Evolutionary conservation across 1,139 yeast genomes (phyloP).

Genomic region (Blastobotrys raffinosifermentans): DNA sequence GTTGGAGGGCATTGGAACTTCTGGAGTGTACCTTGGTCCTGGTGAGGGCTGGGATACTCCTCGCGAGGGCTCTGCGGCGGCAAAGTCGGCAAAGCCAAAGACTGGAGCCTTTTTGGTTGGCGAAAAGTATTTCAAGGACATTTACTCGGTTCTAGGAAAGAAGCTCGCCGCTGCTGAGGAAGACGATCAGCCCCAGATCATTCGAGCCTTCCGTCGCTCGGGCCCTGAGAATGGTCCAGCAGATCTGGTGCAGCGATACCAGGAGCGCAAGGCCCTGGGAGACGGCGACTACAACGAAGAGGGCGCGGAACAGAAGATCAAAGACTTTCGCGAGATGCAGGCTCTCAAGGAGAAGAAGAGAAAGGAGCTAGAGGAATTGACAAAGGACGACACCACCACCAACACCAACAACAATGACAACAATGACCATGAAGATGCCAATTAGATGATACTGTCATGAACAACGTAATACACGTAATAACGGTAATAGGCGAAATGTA

Average conservation of each 20-base stretch:
- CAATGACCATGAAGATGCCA: too few species aligned
- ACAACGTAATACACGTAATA: too few species aligned
- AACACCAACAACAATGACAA: neutral
- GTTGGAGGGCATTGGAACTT: constrained; percentile 48
- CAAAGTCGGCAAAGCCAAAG: constrained; percentile 19
- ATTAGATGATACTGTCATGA: too few species aligned
- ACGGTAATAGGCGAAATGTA: too few species aligned
- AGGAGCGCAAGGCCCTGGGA: constrained; percentile 18
- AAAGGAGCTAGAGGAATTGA: constrained; percentile 4
- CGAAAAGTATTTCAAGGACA: constrained; percentile 21
- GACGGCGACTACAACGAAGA: constrained; percentile 2
- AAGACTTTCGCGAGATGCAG: too few species aligned
- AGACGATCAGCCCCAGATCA: constrained; percentile 19
- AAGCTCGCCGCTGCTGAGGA: constrained; percentile 17
- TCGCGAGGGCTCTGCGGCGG: constrained; percentile 5
- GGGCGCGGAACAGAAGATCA: too few species aligned
- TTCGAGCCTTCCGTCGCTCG: constrained; percentile 23
- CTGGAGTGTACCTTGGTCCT: constrained; percentile 56
- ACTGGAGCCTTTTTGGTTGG: constrained; percentile 20
- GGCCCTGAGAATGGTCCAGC: constrained; percentile 30
- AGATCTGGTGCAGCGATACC: constrained; percentile 23
- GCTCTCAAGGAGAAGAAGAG: constrained; percentile 14
- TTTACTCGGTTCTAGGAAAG: constrained; percentile 21
- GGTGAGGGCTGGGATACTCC: constrained; percentile 67
- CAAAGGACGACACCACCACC: neutral